Conservation (phyloP, 2,329 filamentous ascomycete genomes). For the Uncinocarpus reesii region DNA sequence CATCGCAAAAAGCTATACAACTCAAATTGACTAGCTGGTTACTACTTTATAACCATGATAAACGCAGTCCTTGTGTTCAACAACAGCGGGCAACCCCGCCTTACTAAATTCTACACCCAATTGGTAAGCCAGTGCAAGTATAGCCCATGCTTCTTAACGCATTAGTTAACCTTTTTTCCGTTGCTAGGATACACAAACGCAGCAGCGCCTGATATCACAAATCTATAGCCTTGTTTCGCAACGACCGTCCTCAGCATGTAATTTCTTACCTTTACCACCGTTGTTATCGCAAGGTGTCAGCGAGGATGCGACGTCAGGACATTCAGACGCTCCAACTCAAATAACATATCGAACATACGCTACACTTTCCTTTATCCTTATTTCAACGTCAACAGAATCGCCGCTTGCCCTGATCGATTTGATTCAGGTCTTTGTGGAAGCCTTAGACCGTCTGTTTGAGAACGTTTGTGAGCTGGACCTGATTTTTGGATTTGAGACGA, state of each 20-base stretch:
- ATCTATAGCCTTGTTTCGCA: constrained; percentile 95
- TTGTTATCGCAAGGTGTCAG: constrained; percentile 46
- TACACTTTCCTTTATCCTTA: constrained; percentile 96
- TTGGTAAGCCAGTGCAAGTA: constrained; percentile 48
- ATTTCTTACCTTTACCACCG: constrained; percentile 77
- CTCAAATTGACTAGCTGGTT: too few species aligned
- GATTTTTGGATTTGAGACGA: constrained; percentile 97
- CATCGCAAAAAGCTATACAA: too few species aligned
- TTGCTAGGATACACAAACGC: constrained; percentile 80
- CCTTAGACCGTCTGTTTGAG: constrained; percentile 88
- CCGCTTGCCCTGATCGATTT: constrained; percentile 90
- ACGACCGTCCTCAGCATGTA: constrained; percentile 83
- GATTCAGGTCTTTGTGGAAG: constrained; percentile 96
- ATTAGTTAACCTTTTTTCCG: constrained; percentile 6
- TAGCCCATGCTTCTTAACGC: not conserved
- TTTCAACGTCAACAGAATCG: constrained; percentile 90
- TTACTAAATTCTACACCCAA: constrained; percentile 98
- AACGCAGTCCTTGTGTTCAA: constrained; percentile 99
- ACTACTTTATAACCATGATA: constrained; percentile 55
- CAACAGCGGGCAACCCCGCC: constrained; percentile 86
- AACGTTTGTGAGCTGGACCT: constrained; percentile 97
- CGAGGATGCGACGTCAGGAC: constrained; percentile 43
- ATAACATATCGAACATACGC: constrained; percentile 98
- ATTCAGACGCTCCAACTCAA: constrained; percentile 82
- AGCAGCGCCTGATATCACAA: constrained; percentile 91